Evolutionary conservation across 768 basidiomycete genomes (phyloP).

Genomic region (Pleurotus giganteus): DNA sequence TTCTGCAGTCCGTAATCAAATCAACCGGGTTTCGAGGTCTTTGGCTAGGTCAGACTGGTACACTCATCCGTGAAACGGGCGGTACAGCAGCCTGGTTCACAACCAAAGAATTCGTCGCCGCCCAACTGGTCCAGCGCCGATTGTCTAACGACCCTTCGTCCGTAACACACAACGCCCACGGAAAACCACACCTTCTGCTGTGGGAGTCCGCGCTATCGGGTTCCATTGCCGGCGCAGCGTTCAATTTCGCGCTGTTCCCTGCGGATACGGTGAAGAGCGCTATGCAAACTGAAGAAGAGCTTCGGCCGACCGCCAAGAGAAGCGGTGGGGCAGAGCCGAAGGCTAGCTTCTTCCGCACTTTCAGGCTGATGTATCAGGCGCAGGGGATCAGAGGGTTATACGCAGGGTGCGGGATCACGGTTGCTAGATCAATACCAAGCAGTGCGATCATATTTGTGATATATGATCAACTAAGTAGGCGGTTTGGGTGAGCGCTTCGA

Average conservation of each 20-base stretch:
- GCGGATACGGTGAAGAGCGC: conserved; percentile 89
- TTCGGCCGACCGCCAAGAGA: conserved; percentile 40
- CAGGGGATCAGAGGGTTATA: conserved; percentile 80
- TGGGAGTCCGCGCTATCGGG: conserved; percentile 83
- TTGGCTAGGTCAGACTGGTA: conserved; percentile 86
- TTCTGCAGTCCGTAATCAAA: conserved; percentile 58
- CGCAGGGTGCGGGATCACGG: conserved; percentile 87
- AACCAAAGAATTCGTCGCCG: conserved; percentile 75
- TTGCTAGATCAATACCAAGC: conserved; percentile 78
- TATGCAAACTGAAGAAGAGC: conserved; percentile 87
- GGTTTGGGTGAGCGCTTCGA: conserved; percentile 29
- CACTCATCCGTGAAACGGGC: conserved; percentile 84
- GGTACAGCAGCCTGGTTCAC: conserved; percentile 87
- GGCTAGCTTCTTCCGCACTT: conserved; percentile 55
- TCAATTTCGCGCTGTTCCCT: conserved; percentile 83
- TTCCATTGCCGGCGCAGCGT: conserved; percentile 75
- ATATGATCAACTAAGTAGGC: conserved; percentile 66
- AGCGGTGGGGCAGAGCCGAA: conserved; percentile 16
- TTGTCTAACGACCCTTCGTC: conserved; percentile 14
- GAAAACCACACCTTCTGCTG: conserved; percentile 36
- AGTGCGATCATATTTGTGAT: conserved; percentile 89
- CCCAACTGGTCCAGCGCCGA: conserved; percentile 55
- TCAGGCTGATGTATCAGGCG: conserved; percentile 65
- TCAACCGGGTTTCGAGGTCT: conserved; percentile 63
- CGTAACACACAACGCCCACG: conserved; percentile 10